Conservation (phyloP, 768 basidiomycete species). For the Lyophyllum decastes region DNA sequence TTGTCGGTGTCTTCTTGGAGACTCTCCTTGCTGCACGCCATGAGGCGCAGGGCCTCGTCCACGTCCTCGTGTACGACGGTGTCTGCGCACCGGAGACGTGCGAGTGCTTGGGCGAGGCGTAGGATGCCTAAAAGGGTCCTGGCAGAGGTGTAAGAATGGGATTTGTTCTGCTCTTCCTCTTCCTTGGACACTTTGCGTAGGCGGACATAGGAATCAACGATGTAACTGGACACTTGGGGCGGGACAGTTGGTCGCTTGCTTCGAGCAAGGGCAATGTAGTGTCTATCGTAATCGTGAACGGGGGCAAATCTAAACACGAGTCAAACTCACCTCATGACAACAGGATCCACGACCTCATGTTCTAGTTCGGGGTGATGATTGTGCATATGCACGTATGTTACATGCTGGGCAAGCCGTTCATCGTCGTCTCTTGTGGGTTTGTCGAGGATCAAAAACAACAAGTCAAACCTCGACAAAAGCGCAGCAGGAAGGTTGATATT, state of each 20-base stretch:
- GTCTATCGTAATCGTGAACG: slow-evolving; percentile 44
- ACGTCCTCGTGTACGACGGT: slow-evolving; percentile 85
- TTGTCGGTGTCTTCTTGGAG: slow-evolving; percentile 78
- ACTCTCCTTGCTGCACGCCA: slow-evolving; percentile 96
- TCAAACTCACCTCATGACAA: slow-evolving; percentile 75
- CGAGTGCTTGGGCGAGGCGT: slow-evolving; percentile 92
- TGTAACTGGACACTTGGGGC: slow-evolving; percentile 83
- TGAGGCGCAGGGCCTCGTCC: slow-evolving; percentile 93
- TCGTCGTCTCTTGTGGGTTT: slow-evolving; percentile 95
- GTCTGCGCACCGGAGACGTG: slow-evolving; percentile 85
- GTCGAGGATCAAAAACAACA: slow-evolving; percentile 95
- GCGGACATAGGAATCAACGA: slow-evolving; percentile 94
- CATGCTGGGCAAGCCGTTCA: slow-evolving; percentile 93
- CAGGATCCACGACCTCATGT: slow-evolving; percentile 81
- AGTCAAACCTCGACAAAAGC: slow-evolving; percentile 92
- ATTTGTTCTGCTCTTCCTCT: slow-evolving; percentile 84
- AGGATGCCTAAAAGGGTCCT: slow-evolving; percentile 94
- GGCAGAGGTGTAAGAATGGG: slow-evolving; percentile 93
- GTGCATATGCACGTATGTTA: slow-evolving; percentile 98
- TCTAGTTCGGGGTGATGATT: slow-evolving; percentile 86
- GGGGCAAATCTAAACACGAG: neutral
- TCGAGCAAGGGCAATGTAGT: slow-evolving; percentile 93
- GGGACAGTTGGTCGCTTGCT: slow-evolving; percentile 90
- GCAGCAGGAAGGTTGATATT: slow-evolving; percentile 99
- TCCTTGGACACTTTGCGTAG: slow-evolving; percentile 92